Base-by-base conservation (phyloP, 2,329 filamentous ascomycete genomes). In the Aspergillus sp. region DNA sequence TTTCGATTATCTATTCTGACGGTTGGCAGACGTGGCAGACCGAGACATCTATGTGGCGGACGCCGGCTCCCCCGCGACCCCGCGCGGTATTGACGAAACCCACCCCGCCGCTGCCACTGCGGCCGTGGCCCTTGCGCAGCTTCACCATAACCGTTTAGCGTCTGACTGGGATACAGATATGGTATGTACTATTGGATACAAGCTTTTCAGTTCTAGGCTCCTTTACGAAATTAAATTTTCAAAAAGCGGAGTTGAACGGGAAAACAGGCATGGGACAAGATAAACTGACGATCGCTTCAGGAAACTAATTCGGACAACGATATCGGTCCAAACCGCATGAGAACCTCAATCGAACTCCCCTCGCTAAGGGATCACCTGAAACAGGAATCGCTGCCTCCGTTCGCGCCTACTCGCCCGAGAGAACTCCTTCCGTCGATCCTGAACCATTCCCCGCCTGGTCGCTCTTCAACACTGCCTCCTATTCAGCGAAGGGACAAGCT, bases 381-480 rank as follows among this genome's bases (percentile, higher is more conserved):
- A 64, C 91, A 90, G 77, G 90, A 92, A 68, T 87, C 89, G 0
- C 89, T 89, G 20, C 86, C 87, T 20, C 83, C 85, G 26, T 81
- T 87, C 66, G 84, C 87, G 62, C 79, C 82, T 46, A 78, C 79
- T 63, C 84, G 86, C 66, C 87, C 85, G 58, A 85, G 90, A 70
- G 90, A 94, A 68, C 82, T 95, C 54, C 84, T 96, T 6, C 91
- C 92, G 1, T 96, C 92, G 0, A 91, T 95, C 58, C 79, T 96
- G 47, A 75, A 73, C 55, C 88, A 88, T 61, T 96, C 93, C 10
- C 93, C 92, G 0, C 90, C 92, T 6, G 91, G 90, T 56, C 90
- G 93, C 63, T 96, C 92, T 14, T 93, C 92, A 1, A 96, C 92
- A 0, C 82, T 96, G 24, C 92, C 93, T 29, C 92, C 93, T 3